Percentiles rank a stretch among this genome's conserved stretches.
These are phyloP conservation scores for Fusarium sp. DNA, from an alignment of 2,329 filamentous ascomycete genomes.

Conservation along the genomic window DNA sequence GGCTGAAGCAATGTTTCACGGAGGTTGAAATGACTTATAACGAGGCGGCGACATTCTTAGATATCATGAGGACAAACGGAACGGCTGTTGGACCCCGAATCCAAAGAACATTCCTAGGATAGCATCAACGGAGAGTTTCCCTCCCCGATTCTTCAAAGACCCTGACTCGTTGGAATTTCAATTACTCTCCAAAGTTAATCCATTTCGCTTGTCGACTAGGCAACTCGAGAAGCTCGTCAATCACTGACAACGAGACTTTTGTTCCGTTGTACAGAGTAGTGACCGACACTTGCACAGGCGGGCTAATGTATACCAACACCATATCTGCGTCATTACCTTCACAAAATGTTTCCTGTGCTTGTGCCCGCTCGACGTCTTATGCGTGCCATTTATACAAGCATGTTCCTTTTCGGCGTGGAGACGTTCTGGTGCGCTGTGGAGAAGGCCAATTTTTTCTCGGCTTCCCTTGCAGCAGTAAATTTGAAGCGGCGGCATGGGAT, in stretches of 20 bases:
- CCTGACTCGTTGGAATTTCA: slow-evolving; percentile 10
- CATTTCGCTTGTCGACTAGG: slow-evolving; percentile 17
- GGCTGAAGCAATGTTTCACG: slow-evolving; percentile 41
- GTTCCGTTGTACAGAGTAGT: background rate
- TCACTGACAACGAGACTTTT: background rate
- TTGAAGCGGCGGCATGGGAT: slow-evolving; percentile 35
- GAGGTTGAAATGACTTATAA: slow-evolving; percentile 19
- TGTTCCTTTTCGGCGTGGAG: slow-evolving; percentile 24
- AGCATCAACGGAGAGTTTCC: background rate
- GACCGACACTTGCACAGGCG: background rate
- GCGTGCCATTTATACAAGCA: slow-evolving; percentile 25
- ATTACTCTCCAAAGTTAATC: background rate
- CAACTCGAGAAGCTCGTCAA: slow-evolving; percentile 19
- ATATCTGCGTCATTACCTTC: slow-evolving; percentile 30
- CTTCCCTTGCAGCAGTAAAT: slow-evolving; percentile 40
- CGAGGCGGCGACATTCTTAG: background rate
- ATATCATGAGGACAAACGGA: background rate
- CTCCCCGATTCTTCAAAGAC: background rate
- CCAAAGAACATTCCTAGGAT: slow-evolving; percentile 23
- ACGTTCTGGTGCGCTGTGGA: slow-evolving; percentile 19
- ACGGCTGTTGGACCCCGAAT: background rate
- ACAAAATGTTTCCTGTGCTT: slow-evolving; percentile 30
- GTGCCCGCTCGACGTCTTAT: slow-evolving; percentile 19
- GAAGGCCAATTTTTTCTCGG: slow-evolving; percentile 18
- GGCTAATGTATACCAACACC: slow-evolving; percentile 14